Evolutionary conservation across 2,329 filamentous ascomycete genomes (phyloP), one percentile per base, ranked within the genome.

Genomic region (Teratosphaeria destructans): DNA sequence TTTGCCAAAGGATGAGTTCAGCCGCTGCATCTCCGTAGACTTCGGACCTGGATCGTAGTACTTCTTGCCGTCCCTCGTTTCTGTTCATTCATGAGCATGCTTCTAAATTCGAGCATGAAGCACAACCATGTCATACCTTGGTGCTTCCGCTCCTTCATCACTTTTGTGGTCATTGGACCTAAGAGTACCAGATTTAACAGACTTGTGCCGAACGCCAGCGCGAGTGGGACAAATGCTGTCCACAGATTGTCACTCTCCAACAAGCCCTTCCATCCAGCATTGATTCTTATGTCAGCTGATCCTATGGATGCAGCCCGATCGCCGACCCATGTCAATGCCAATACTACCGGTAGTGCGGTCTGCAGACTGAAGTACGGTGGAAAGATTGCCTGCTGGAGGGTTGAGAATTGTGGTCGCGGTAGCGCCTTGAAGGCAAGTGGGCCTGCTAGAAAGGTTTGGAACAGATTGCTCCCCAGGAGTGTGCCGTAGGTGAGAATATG

Each of bases 351-450:
- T 0, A 93, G 78, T 5, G 81, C 80, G 3, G 90, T 86, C 76
- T 97, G 93, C 60, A 97, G 78, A 54, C 83, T 79, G 73, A 97
- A 97, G 79, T 95, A 99, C 68, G 90, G 81, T 37, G 90, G 90
- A 77, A 96, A 96, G 57, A 92, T 83, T 63, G 84, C 84, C 65
- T 85, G 81, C 75, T 96, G 93, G 35, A 96, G 82, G 19, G 85
- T 80, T 29, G 87, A 84, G 78, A 99, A 97, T 71, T 90, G 85
- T 0, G 89, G 84, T 29, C 90, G 85, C 29, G 90, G 85, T 43
- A 96, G 84, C 11, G 83, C 81, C 70, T 82, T 85, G 80, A 88
- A 95, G 68, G 90, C 85, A 59, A 92, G 79, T 57, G 90, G 84
- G 60, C 90, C 85, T 56, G 77, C 79, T 61, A 87, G 77, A 75